Evolutionary conservation across 495 filamentous ascomycete species (phyloP).

Genomic region (Aspergillus nanangensis): DNA sequence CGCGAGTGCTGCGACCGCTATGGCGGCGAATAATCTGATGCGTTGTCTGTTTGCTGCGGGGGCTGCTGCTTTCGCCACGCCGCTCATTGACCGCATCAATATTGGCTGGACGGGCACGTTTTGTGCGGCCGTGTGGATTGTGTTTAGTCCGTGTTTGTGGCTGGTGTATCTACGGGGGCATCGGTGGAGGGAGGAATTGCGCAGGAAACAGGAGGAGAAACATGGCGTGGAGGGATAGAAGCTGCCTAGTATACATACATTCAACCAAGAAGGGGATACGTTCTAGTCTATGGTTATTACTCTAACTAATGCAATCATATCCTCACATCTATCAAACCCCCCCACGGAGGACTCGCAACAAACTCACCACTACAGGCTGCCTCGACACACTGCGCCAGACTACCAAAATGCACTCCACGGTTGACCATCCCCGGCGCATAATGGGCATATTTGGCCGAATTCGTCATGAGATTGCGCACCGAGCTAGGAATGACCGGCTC

Average conservation of each 20-base stretch:
- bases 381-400: conserved; percentile 5
- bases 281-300: too few relatives aligned
- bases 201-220: background rate
- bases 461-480: conserved; percentile 4
- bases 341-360: background rate
- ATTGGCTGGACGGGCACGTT: conserved; percentile 45
- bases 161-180: conserved; percentile 28
- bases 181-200: conserved; percentile 26
- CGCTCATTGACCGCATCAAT: conserved; percentile 39
- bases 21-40: conserved; percentile 44
- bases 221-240: background rate
- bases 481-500: conserved; percentile 4
- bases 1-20: conserved; percentile 34
- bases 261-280: background rate
- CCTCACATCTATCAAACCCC: background rate
- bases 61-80: conserved; percentile 31
- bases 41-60: conserved; percentile 43
- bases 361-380: conserved; percentile 4
- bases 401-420: conserved; percentile 7
- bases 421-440: conserved; percentile 8
- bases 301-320: background rate
- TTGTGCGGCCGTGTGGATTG: conserved; percentile 27
- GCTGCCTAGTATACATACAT: background rate
- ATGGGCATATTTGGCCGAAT: conserved; percentile 10
- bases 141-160: conserved; percentile 29